These are phyloP conservation scores for Rhizophagus sp. DNA, from an alignment of 192 early-diverging fungal species.

Conservation along the genomic window DNA sequence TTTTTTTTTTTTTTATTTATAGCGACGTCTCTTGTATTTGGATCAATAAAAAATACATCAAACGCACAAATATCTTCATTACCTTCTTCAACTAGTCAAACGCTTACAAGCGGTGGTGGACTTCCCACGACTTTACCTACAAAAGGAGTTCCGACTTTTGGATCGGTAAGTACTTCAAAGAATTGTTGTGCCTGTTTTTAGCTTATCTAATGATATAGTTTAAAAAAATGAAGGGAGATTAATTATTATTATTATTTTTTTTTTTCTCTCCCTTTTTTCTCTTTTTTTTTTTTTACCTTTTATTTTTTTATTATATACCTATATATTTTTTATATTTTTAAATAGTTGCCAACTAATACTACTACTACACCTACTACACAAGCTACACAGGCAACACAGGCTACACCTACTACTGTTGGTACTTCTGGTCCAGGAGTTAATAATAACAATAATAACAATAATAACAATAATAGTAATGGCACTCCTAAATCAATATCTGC, in stretches of 20 bases:
- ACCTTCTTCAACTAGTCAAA: slow-evolving; percentile 3
- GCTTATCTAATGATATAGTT: no score
- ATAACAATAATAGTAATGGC: not conserved
- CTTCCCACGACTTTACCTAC: not conserved
- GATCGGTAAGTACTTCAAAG: not conserved
- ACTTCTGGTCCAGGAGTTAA: not conserved
- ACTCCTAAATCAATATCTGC: not conserved
- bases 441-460: not conserved
- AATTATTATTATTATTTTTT: no score
- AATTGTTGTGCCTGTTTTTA: not conserved
- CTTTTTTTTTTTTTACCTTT: no score
- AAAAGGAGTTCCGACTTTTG: not conserved
- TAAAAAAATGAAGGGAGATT: no score
- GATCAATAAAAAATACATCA: slow-evolving; percentile 8
- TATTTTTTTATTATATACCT: no score
- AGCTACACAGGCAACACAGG: not conserved
- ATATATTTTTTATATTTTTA: not conserved
- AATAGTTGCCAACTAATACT: not conserved
- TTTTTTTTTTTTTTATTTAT: not conserved
- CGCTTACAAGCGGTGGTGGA: slow-evolving; percentile 8
- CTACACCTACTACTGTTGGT: not conserved
- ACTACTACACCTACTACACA: not conserved
- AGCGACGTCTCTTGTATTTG: slow-evolving; percentile 21
- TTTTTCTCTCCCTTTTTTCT: no score
- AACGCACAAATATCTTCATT: not conserved